Percentiles rank a stretch among this genome's conserved stretches.
Conservation (phyloP, 2,329 filamentous ascomycete genomes). For the Hypoxylon sp. region DNA sequence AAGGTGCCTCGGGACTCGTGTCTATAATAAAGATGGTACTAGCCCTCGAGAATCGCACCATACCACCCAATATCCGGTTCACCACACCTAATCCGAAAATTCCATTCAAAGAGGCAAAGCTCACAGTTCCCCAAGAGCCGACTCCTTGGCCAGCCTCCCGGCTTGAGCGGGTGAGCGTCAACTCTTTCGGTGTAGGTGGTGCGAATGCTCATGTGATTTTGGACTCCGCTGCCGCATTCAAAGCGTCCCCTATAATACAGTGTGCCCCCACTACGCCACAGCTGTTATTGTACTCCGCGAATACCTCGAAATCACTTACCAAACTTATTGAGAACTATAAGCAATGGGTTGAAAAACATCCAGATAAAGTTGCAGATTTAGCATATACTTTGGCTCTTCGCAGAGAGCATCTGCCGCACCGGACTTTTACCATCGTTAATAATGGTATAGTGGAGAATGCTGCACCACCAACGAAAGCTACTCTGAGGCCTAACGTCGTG, state of each 20-base stretch:
- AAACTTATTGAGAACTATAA: constrained; percentile 29
- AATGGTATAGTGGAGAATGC: constrained; percentile 21
- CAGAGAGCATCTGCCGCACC: constrained; percentile 40
- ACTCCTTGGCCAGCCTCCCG: constrained; percentile 53
- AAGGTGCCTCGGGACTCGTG: constrained; percentile 61
- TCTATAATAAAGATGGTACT: constrained; percentile 61
- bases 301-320: constrained; percentile 34
- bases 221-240: constrained; percentile 41
- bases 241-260: background rate
- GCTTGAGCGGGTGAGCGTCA: constrained; percentile 51
- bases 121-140: constrained; percentile 53
- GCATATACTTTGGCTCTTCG: constrained; percentile 42
- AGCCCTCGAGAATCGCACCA: constrained; percentile 57
- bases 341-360: constrained; percentile 23
- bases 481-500: constrained; percentile 20
- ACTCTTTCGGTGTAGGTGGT: constrained; percentile 57
- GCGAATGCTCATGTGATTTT: constrained; percentile 55
- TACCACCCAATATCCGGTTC: constrained; percentile 60
- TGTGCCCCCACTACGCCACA: constrained; percentile 14
- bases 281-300: constrained; percentile 40
- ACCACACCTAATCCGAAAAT: constrained; percentile 52
- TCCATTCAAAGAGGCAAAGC: constrained; percentile 48
- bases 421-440: constrained; percentile 36
- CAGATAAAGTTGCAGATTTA: constrained; percentile 29
- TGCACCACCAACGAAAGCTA: constrained; percentile 17